Conservation (phyloP, 148 eudicot species). For the Camellia granthamiana region DNA sequence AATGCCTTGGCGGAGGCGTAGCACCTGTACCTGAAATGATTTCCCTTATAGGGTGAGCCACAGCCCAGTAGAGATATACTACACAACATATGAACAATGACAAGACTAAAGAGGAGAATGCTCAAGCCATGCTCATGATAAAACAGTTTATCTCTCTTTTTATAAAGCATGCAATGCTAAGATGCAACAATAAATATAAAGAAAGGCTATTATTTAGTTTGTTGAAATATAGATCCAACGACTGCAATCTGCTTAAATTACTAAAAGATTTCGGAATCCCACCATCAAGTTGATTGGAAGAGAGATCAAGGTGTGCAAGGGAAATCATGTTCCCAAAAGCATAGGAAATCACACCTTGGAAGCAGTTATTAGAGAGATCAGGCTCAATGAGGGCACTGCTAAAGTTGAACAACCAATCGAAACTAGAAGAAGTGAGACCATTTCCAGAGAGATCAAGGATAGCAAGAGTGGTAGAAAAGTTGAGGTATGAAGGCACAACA, state of each 20-base stretch:
- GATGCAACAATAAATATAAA: too few species aligned
- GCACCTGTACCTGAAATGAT: too few species aligned
- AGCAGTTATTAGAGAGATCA: background rate
- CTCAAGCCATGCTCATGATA: too few species aligned
- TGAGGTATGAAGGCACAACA: background rate
- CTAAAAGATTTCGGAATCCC: conserved; percentile 5
- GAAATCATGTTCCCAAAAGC: background rate
- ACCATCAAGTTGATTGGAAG: background rate
- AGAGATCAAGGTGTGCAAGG: background rate
- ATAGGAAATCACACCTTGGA: background rate
- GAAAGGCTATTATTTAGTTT: background rate
- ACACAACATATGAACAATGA: too few species aligned
- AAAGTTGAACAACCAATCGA: background rate
- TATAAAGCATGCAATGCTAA: too few species aligned
- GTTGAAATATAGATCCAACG: background rate
- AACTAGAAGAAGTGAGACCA: background rate
- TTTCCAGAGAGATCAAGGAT: background rate
- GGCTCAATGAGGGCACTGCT: background rate
- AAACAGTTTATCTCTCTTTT: too few species aligned
- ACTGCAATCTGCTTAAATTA: background rate
- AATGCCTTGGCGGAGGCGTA: too few species aligned
- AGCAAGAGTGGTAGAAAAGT: background rate
- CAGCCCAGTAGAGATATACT: too few species aligned
- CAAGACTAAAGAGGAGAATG: too few species aligned
- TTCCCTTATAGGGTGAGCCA: too few species aligned